phyloP scores from a whole-genome alignment of 192 early-diverging fungal genomes.

The Oehlia diaphana region DNA sequence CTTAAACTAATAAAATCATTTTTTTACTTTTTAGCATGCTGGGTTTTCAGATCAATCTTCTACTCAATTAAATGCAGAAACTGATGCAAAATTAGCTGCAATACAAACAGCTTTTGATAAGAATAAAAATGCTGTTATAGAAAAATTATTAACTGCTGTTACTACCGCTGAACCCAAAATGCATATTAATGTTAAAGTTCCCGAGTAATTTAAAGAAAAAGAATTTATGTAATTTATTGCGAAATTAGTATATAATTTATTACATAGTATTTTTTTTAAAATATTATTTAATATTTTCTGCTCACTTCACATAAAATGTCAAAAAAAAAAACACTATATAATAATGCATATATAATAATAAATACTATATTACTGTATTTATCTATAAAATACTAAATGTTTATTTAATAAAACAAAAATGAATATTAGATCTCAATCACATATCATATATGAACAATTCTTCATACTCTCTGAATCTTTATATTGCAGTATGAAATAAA shows the following conservation, averaged over 20 bases:
- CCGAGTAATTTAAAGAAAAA: neutral
- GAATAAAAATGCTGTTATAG: slow-evolving; percentile 67
- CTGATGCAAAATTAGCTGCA: slow-evolving; percentile 65
- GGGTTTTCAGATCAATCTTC: slow-evolving; percentile 67
- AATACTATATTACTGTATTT: too few species aligned
- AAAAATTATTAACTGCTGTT: slow-evolving; percentile 64
- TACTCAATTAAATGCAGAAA: slow-evolving; percentile 64
- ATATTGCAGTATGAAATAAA: slow-evolving; percentile 56
- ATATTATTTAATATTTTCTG: too few species aligned
- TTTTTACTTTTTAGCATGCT: slow-evolving; percentile 54
- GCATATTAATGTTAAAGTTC: slow-evolving; percentile 47
- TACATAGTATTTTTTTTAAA: too few species aligned
- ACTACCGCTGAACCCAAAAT: slow-evolving; percentile 69
- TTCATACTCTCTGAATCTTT: neutral
- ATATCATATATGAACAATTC: too few species aligned
- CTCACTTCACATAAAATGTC: too few species aligned
- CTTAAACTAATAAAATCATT: neutral
- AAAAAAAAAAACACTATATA: too few species aligned
- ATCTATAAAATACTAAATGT: too few species aligned
- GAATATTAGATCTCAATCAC: too few species aligned
- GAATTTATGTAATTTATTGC: too few species aligned
- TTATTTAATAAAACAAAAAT: too few species aligned
- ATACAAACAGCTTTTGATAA: slow-evolving; percentile 59
- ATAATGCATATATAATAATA: too few species aligned
- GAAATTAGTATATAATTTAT: too few species aligned